Evolutionary conservation across 2,329 filamentous ascomycete species (phyloP).

Genomic region (Penicillium occitanis): DNA sequence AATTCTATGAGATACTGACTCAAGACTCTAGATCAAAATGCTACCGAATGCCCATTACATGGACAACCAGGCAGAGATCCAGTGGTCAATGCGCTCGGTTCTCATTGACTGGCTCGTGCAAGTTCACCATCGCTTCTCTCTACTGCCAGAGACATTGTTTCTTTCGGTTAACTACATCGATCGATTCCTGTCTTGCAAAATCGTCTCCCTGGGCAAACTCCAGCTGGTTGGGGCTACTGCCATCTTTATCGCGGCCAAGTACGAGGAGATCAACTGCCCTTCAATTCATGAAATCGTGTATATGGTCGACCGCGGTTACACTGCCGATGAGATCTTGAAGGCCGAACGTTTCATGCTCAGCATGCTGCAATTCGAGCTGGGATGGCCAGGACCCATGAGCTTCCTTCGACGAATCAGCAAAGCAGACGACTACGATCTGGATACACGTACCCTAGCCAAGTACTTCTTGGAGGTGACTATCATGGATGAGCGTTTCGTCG

Average conservation of each 20-base stretch:
- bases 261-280: constrained; percentile 97
- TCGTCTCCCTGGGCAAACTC: constrained; percentile 90
- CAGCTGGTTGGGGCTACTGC: constrained; percentile 96
- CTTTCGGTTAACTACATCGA: constrained; percentile 96
- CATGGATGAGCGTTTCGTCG: constrained; percentile 97
- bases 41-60: constrained; percentile 91
- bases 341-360: constrained; percentile 97
- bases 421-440: constrained; percentile 94
- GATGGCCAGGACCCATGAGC: constrained; percentile 99
- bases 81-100: constrained; percentile 97
- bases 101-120: constrained; percentile 98
- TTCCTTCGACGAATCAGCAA: constrained; percentile 97
- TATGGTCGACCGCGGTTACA: constrained; percentile 95
- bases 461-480: constrained; percentile 96
- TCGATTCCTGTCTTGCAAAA: constrained; percentile 89
- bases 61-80: constrained; percentile 94
- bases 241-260: constrained; percentile 94
- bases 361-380: constrained; percentile 92
- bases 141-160: constrained; percentile 93
- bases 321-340: constrained; percentile 87
- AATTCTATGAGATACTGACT: constrained; percentile 25
- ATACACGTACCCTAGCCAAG: constrained; percentile 92
- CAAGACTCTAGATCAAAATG: constrained; percentile 63
- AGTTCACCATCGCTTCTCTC: constrained; percentile 85
- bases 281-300: constrained; percentile 94